These are phyloP conservation scores for Allium sativum DNA, from an alignment of 106 monocot genomes.

Conservation along the genomic window DNA sequence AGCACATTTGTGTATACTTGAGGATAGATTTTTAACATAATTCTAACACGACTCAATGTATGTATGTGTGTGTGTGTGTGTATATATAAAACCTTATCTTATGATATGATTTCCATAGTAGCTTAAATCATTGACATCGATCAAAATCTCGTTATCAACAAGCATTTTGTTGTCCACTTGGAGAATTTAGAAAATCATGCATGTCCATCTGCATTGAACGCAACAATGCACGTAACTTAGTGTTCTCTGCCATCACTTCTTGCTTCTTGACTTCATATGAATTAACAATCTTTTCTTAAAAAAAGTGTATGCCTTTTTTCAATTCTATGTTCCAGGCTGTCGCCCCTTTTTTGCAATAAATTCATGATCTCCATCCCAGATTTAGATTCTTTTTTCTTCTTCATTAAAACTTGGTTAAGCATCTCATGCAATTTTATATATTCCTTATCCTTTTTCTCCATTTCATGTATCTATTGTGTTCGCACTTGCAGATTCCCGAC, in stretches of 20 bases:
- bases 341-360: slow-evolving; percentile 98
- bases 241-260: slow-evolving; percentile 91
- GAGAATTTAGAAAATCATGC: slow-evolving; percentile 89
- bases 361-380: slow-evolving; percentile 99
- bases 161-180: slow-evolving; percentile 37
- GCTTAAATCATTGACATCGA: too few species aligned
- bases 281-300: slow-evolving; percentile 96
- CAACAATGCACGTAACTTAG: slow-evolving; percentile 74
- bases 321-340: slow-evolving; percentile 94
- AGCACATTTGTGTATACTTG: too few species aligned
- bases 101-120: too few species aligned
- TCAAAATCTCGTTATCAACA: too few species aligned
- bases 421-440: slow-evolving; percentile 98
- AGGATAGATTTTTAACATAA: too few species aligned
- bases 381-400: slow-evolving; percentile 98
- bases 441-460: slow-evolving; percentile 99
- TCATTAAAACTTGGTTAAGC: slow-evolving; percentile 90
- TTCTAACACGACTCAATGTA: too few species aligned
- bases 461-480: slow-evolving; percentile 96
- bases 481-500: slow-evolving; percentile 99
- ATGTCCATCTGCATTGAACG: slow-evolving; percentile 98
- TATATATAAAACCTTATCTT: slow-evolving; percentile 28
- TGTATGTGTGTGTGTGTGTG: too few species aligned
- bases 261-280: slow-evolving; percentile 91
- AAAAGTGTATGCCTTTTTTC: slow-evolving; percentile 93